Percentiles rank a stretch among this genome's conserved stretches.
phyloP scores from a whole-genome alignment of 768 basidiomycete genomes.

The Mycena rosella region DNA sequence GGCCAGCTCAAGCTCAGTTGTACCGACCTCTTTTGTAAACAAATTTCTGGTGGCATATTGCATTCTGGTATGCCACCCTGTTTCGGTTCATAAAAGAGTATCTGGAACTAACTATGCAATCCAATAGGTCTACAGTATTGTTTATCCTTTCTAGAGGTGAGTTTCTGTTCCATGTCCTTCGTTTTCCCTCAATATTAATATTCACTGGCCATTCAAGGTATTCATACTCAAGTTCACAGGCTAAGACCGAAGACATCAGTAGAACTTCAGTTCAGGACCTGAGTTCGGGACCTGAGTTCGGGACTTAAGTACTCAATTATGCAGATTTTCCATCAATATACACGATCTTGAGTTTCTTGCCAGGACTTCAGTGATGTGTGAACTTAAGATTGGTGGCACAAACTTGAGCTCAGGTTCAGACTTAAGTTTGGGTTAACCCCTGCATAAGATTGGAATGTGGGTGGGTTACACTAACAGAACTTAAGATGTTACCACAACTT shows the following conservation, averaged over 20 bases:
- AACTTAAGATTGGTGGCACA: no score
- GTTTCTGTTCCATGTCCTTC: conserved; percentile 5
- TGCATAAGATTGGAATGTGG: no score
- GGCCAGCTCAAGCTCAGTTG: conserved; percentile 10
- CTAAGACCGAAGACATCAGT: conserved; percentile 1
- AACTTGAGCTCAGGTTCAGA: no score
- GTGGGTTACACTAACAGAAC: no score
- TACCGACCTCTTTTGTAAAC: conserved; percentile 4
- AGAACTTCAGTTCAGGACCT: conserved; percentile 1
- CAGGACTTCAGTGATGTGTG: no score
- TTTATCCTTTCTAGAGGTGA: conserved; percentile 7
- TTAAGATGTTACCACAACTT: no score
- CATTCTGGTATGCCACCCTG: conserved; percentile 13
- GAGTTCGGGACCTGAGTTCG: no score
- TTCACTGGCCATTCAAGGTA: conserved; percentile 5
- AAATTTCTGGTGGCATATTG: conserved; percentile 4
- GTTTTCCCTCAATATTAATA: conserved; percentile 4
- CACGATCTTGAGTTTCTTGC: no score
- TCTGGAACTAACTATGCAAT: conserved; percentile 11
- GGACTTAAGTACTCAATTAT: conserved; percentile 9
- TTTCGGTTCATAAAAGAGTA: conserved; percentile 8
- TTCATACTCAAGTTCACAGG: conserved; percentile 5
- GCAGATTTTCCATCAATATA: no score
- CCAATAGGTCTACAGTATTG: conserved; percentile 12
- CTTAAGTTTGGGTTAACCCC: no score